Evolutionary conservation across 805 yeast species (phyloP), one percentile per base, ranked within the genome.

Genomic region (Kregervanrija fluxuum): DNA sequence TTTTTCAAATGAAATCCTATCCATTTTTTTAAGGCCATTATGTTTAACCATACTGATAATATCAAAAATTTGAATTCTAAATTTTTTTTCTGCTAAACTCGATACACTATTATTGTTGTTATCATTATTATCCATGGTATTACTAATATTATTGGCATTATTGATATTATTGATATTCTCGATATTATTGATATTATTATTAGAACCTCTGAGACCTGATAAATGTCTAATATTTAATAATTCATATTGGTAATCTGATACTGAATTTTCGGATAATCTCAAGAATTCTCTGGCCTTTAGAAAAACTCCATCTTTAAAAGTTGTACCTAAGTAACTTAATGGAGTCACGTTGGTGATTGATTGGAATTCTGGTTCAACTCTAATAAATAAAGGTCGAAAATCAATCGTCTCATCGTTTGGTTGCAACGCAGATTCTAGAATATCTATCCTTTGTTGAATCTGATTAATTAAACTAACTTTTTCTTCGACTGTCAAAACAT

Each of bases 191-290:
- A 38, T 13, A 5, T 30, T 38, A 35, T 31, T n/a, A 5, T 11
- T 17, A 5, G 28, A 4, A 8, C 16, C 16, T n/a, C 11, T 12
- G 6, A n/a, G n/a, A n/a, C 8, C 52, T 15, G 43, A 48, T 8
- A 52, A 15, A 9, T 55, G 55, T 10, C 44, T 36, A 13, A 40
- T 35, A 30, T 52, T 47, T 30, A 56, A 33, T 13, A 53, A 35
- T 12, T 46, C 47, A 15, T 44, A 38, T 30, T 45, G 51, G 12
- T 38, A 8, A 36, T 4, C 31, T 32, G 30, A 45, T 34, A 11
- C 32, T 30, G 28, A 35, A 37, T 28, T 37, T 42, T 11, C 36
- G n/a, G 17, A n/a, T 11, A 10, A 5, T 22, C 13, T 22, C 6
- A 38, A 30, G 8, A n/a, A 14, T 17, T 38, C 14, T n/a, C 30